Base-by-base conservation (phyloP, 441 rosid species). In the Pelargonium citronellum region DNA sequence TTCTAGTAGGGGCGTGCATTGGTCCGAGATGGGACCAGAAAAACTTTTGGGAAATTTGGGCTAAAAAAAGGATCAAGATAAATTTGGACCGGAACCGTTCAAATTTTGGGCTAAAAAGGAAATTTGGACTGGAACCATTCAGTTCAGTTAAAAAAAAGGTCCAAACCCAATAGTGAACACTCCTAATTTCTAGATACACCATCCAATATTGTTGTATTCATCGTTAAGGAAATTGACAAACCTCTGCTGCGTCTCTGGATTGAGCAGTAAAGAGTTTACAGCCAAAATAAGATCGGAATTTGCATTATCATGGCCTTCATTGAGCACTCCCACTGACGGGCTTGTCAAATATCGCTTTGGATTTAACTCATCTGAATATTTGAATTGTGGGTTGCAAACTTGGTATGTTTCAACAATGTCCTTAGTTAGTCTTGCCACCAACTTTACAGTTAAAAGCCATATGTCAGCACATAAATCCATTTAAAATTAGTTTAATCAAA, bases 261-360 rank as follows among this genome's bases (percentile, higher is more conserved):
- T 91, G 87, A 81, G 76, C 86, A 95, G 78, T 67, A 79, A 74
- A 77, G 73, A 85, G 81, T 95, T 95, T 67, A 90, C 98, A 20
- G 91, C 70, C 75, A 95, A 83, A 85, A 95, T 92, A 72, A 92
- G 96, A 81, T 95, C 99, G 3, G 97, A 92, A 80, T 92, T 91
- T 78, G 81, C 92, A 83, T 95, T 95, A 81, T 92, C 99, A 83
- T 75, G 82, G 79, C 99, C 98, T 80, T 90, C 99, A 77, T 95
- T 95, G 78, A 84, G 91, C 71, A 90, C 94, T 79, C 98, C 96
- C 78, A 75, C 82, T 41, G 98, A 87, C 55, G 99, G 99, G 78
- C 87, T 91, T 67, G 97, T 95, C 89, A 95, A 83, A 83, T 88
- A 95, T 75, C 96, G 89, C 87, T 91, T 95, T 37, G 97, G 98